Conservation (phyloP, 768 basidiomycete species). For the Daedaleopsis sinensis region DNA sequence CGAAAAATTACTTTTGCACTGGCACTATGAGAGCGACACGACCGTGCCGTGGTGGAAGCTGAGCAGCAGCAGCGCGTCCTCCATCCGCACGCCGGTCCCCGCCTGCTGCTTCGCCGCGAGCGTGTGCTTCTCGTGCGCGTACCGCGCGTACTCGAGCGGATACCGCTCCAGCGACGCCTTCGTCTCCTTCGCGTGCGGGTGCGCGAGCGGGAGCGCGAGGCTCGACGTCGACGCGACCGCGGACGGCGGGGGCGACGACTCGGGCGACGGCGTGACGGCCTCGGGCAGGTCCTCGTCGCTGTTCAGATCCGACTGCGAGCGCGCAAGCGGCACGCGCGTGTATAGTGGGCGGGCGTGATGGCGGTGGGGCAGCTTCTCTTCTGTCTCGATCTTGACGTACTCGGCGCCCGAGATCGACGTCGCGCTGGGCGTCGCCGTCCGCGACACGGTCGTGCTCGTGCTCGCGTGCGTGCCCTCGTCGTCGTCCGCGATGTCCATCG, state of each 20-base stretch:
- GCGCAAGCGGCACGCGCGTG: slow-evolving; percentile 16
- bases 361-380: slow-evolving; percentile 17
- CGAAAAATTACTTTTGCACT: slow-evolving; percentile 15
- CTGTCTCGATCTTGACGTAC: slow-evolving; percentile 25
- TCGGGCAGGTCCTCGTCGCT: slow-evolving; percentile 70
- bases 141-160: slow-evolving; percentile 46
- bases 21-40: too few species aligned
- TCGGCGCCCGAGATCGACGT: slow-evolving; percentile 16
- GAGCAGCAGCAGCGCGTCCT: slow-evolving; percentile 74
- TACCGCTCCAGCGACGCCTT: slow-evolving; percentile 37
- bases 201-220: slow-evolving; percentile 23
- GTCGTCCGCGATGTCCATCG: slow-evolving; percentile 46
- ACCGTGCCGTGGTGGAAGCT: slow-evolving; percentile 73
- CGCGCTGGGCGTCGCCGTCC: slow-evolving; percentile 26
- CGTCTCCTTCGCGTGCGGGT: slow-evolving; percentile 19
- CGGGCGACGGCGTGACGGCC: slow-evolving; percentile 72
- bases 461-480: slow-evolving; percentile 31
- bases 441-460: slow-evolving; percentile 22
- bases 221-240: slow-evolving; percentile 27
- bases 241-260: slow-evolving; percentile 44
- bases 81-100: slow-evolving; percentile 61
- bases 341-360: slow-evolving; percentile 9
- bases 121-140: slow-evolving; percentile 44
- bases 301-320: slow-evolving; percentile 50
- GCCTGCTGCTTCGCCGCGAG: slow-evolving; percentile 5